Base-by-base conservation (phyloP, 1,284 basidiomycete species). In the Macrocystidia cucumis region DNA sequence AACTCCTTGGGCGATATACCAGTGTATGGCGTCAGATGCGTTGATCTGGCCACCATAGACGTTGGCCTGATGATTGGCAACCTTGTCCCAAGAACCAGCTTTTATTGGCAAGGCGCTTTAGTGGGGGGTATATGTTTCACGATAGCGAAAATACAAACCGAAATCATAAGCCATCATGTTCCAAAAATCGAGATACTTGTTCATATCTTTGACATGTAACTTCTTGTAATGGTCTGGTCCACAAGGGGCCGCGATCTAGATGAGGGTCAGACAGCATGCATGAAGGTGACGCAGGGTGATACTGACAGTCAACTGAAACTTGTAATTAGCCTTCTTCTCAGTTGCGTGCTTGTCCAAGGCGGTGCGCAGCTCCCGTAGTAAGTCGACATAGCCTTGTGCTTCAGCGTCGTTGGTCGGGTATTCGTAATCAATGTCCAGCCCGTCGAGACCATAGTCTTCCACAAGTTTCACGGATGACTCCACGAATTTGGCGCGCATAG, bases 121-220 rank as follows among this genome's bases (percentile, higher is more conserved):
- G 44, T 19, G 44, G 24, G 24, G 32, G 17, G 28, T 31, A 29
- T 7, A 19, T 4, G 18, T 5, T 11, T 16, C 9, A 31, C 13
- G 13, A n/a, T 26, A 13, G 28, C 9, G 26, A 35, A 13, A 17
- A 31, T 22, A 59, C 78, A 44, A 42, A 83, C 83, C 72, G 49
- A 82, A 88, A 51, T 88, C 83, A 44, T 88, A 87, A 1, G 89
- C 79, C 96, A 98, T 98, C 56, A 98, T 63, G 56, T 98, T 98
- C 93, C 92, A 98, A 55, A 96, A 92, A 49, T 92, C 88, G 17
- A 98, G 78, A 41, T 67, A 75, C 41, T 68, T 69, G 54, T 95
- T 86, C 93, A 98, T 98, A 42, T 87, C 88, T 14, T 56, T 60
- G 24, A 91, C 68, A 38, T 79, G 69, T 4, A 98, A 67, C 44